Percentiles rank a stretch among this genome's conserved stretches.
Conservation (phyloP, 139 green algal genomes). For the Auxenochlorella protothecoides region DNA sequence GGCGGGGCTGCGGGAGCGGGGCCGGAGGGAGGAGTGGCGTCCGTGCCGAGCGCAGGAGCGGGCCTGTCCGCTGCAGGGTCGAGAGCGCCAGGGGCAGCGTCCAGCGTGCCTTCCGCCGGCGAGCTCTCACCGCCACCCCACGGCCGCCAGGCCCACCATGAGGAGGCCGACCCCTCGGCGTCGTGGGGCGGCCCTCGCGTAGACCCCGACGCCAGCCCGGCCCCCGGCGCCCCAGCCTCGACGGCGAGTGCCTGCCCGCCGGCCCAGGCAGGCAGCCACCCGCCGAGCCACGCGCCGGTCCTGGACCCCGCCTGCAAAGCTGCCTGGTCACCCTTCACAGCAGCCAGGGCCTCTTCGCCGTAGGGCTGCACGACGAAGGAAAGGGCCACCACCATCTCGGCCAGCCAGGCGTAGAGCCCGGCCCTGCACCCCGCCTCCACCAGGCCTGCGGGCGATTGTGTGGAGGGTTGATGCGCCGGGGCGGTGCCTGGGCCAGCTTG, state of each 20-base stretch:
- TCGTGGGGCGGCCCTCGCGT: background rate
- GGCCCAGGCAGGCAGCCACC: background rate
- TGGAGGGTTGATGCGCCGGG: background rate
- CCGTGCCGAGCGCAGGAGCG: too few species aligned
- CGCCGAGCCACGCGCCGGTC: background rate
- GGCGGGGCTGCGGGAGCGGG: background rate
- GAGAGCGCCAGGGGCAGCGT: background rate
- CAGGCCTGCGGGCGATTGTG: constrained; percentile 20
- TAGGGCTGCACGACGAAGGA: constrained; percentile 19
- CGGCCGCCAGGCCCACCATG: background rate
- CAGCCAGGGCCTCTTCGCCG: background rate
- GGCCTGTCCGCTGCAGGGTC: background rate
- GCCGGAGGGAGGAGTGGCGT: background rate
- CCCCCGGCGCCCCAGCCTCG: background rate
- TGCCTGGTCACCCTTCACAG: background rate
- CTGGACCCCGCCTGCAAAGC: background rate
- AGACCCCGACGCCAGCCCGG: background rate
- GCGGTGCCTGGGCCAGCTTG: too few species aligned
- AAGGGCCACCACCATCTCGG: constrained; percentile 45
- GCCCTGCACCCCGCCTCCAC: constrained; percentile 18
- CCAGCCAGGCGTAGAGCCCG: constrained; percentile 56
- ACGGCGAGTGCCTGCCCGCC: background rate
- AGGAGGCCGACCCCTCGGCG: too few species aligned
- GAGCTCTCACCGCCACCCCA: background rate
- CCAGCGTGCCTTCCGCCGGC: background rate